These are phyloP conservation scores for Beauveria sp. DNA, from an alignment of 2,329 filamentous ascomycete genomes.

Conservation along the genomic window DNA sequence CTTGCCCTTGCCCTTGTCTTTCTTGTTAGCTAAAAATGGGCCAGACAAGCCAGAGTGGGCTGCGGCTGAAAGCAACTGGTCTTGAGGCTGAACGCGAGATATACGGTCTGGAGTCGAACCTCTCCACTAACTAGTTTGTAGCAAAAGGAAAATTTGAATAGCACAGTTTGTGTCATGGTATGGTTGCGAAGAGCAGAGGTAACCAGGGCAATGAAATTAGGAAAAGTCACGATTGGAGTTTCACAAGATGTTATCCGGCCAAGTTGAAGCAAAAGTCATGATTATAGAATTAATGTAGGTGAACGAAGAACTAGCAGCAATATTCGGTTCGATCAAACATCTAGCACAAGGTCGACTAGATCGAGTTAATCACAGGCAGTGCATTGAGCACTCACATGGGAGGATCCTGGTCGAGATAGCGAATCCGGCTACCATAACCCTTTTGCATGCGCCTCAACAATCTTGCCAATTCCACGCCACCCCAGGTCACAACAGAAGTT, in stretches of 20 bases:
- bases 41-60: background rate
- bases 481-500: background rate
- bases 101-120: background rate
- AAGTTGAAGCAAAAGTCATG: too few relatives aligned
- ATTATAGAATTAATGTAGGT: too few relatives aligned
- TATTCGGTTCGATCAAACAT: too few relatives aligned
- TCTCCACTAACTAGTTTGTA: background rate
- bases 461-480: slow-evolving; percentile 5
- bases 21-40: background rate
- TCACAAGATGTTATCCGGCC: too few relatives aligned
- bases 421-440: background rate
- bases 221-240: too few relatives aligned
- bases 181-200: too few relatives aligned
- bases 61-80: slow-evolving; percentile 4
- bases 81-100: slow-evolving; percentile 9
- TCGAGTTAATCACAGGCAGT: too few relatives aligned
- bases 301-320: too few relatives aligned
- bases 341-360: too few relatives aligned
- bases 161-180: too few relatives aligned
- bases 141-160: background rate
- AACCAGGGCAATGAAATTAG: too few relatives aligned
- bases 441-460: background rate
- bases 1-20: background rate
- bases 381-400: background rate
- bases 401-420: background rate